Evolutionary conservation across 139 green algal species (phyloP).

Genomic region (Limnomonas spitsbergensis): DNA sequence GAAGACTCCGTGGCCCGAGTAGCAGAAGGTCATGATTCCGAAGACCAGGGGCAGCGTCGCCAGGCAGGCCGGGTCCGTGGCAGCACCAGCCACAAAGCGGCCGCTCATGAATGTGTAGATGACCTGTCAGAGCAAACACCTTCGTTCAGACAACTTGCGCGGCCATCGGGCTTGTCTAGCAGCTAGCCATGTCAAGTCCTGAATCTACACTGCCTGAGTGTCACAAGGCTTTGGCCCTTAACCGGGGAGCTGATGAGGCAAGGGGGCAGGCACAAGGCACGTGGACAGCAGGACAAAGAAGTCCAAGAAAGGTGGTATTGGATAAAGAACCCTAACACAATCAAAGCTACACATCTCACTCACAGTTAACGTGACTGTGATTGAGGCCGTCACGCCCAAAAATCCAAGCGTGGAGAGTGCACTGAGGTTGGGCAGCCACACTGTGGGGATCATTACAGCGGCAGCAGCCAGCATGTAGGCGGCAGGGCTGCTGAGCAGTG

Average conservation of each 20-base stretch:
- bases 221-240: too few species aligned
- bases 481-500: constrained; percentile 14
- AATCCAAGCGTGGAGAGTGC: constrained; percentile 63
- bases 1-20: constrained; percentile 72
- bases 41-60: constrained; percentile 66
- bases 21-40: constrained; percentile 76
- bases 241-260: too few species aligned
- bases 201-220: too few species aligned
- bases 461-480: constrained; percentile 45
- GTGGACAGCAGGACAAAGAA: too few species aligned
- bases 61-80: constrained; percentile 45
- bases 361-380: constrained; percentile 44
- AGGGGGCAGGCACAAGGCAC: too few species aligned
- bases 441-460: constrained; percentile 65
- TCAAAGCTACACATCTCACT: too few species aligned
- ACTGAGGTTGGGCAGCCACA: constrained; percentile 69
- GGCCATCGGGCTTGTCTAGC: neutral
- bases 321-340: too few species aligned
- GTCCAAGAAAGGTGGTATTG: too few species aligned
- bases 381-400: constrained; percentile 48
- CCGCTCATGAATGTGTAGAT: constrained; percentile 42
- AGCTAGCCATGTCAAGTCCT: neutral
- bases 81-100: constrained; percentile 27
- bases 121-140: constrained; percentile 25
- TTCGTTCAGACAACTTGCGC: neutral